Conservation (phyloP, 2,329 filamentous ascomycete species). For the Curvularia lunata region DNA sequence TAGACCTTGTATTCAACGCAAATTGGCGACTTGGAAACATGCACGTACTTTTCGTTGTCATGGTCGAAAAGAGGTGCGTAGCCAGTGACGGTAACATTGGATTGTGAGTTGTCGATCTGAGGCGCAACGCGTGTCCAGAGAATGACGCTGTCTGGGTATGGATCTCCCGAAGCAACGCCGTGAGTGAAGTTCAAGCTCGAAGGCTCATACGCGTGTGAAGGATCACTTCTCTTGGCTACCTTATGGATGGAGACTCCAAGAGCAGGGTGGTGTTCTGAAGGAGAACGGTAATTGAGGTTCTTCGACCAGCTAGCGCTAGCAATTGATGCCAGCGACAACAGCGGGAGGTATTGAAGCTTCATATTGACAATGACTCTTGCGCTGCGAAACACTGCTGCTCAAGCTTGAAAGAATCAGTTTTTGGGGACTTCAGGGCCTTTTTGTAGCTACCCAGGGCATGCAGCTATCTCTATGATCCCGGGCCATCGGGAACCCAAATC, state of each 20-base stretch:
- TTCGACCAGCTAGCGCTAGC: slow-evolving; percentile 39
- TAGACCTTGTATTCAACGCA: slow-evolving; percentile 71
- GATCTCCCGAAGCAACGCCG: slow-evolving; percentile 58
- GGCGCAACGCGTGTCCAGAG: slow-evolving; percentile 48
- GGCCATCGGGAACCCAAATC: slow-evolving; percentile 9
- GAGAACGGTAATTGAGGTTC: slow-evolving; percentile 72
- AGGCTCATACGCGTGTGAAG: slow-evolving; percentile 29
- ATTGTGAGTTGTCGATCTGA: slow-evolving; percentile 49
- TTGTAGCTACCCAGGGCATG: slow-evolving; percentile 25
- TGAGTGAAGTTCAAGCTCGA: slow-evolving; percentile 43
- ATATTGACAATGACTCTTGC: slow-evolving; percentile 23
- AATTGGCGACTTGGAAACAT: slow-evolving; percentile 64
- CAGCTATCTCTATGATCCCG: slow-evolving; percentile 10
- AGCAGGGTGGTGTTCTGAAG: slow-evolving; percentile 67
- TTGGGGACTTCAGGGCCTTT: slow-evolving; percentile 19
- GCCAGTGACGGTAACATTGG: slow-evolving; percentile 63
- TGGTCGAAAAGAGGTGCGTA: slow-evolving; percentile 61
- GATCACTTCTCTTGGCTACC: slow-evolving; percentile 61
- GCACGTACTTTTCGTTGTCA: slow-evolving; percentile 59
- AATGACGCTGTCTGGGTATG: slow-evolving; percentile 50
- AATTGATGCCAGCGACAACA: slow-evolving; percentile 24
- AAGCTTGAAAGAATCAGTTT: slow-evolving; percentile 8
- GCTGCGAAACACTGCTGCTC: slow-evolving; percentile 1
- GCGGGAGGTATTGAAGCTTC: slow-evolving; percentile 36
- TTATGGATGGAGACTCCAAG: slow-evolving; percentile 70